A percentile compares a stretch with the other conserved stretches of the same genome.
Evolutionary conservation across 2,329 filamentous ascomycete species (phyloP).

Genomic region (Shiraia sp.): DNA sequence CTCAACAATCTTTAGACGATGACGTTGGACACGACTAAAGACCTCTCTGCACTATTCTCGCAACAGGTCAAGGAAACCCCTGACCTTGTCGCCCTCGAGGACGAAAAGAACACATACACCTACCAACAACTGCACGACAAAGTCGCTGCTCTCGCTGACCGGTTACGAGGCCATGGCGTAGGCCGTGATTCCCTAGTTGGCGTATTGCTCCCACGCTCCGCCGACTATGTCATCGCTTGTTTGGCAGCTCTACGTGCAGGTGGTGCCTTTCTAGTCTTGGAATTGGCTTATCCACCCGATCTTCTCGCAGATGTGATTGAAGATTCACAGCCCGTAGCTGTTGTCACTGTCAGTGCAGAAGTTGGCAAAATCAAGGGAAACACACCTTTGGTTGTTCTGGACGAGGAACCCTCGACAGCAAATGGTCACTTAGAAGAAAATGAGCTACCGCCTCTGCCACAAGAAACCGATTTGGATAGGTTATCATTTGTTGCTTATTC

Average conservation of each 20-base stretch:
- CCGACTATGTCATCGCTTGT: constrained; percentile 78
- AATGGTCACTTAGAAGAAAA: constrained; percentile 47
- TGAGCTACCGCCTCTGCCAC: constrained; percentile 56
- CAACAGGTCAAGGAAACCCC: constrained; percentile 71
- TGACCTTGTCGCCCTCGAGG: constrained; percentile 71
- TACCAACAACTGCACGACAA: constrained; percentile 73
- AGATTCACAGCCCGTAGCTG: constrained; percentile 71
- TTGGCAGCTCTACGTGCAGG: constrained; percentile 77
- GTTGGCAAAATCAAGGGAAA: constrained; percentile 66
- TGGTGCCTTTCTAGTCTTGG: constrained; percentile 78
- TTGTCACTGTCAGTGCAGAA: constrained; percentile 70
- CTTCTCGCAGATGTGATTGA: constrained; percentile 76
- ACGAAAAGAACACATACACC: constrained; percentile 68
- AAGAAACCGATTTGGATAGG: constrained; percentile 70
- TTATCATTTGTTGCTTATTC: constrained; percentile 82
- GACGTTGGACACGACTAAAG: constrained; percentile 70
- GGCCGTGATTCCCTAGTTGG: constrained; percentile 75
- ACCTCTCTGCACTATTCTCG: constrained; percentile 72
- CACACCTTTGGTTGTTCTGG: constrained; percentile 67
- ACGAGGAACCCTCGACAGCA: constrained; percentile 47
- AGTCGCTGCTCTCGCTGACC: constrained; percentile 66
- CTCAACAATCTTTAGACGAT: constrained; percentile 46
- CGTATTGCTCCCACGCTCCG: constrained; percentile 73
- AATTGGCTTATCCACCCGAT: constrained; percentile 76
- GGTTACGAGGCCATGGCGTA: constrained; percentile 69